Percentiles rank a stretch among this genome's conserved stretches.
These are phyloP conservation scores for Rauvolfia tetraphylla DNA, from an alignment of 257 asterid genomes.

Conservation along the genomic window DNA sequence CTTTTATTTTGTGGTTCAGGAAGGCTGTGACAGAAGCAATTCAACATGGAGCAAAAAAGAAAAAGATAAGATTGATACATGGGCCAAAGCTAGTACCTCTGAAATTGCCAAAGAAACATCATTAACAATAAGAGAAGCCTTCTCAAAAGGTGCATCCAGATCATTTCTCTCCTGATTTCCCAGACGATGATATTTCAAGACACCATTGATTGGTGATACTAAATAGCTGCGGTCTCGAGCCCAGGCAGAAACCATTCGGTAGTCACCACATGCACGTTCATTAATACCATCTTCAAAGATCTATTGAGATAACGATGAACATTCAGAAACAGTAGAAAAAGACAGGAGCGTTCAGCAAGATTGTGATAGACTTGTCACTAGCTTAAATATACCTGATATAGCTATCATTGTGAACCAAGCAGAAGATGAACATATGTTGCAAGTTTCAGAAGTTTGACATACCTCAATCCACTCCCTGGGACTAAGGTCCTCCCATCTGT, in stretches of 20 bases:
- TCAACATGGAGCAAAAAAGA: conserved; percentile 10
- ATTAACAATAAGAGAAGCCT: conserved; percentile 69
- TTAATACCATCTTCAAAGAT: conserved; percentile 90
- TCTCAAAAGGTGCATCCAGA: conserved; percentile 77
- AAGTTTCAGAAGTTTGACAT: conserved; percentile 10
- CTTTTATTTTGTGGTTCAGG: neutral
- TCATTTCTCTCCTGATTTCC: conserved; percentile 92
- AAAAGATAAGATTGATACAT: neutral
- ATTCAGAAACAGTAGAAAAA: conserved; percentile 8
- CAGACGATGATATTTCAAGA: conserved; percentile 87
- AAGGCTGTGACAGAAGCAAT: neutral
- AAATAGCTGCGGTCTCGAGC: conserved; percentile 65
- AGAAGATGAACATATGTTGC: neutral
- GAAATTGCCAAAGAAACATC: conserved; percentile 84
- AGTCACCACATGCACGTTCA: conserved; percentile 50
- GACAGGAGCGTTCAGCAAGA: conserved; percentile 9
- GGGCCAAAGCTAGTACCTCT: conserved; percentile 54
- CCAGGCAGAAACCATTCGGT: conserved; percentile 48
- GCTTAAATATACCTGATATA: neutral
- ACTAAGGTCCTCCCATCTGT: conserved; percentile 93
- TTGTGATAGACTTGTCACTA: neutral
- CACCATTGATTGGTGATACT: conserved; percentile 95
- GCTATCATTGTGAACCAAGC: conserved; percentile 1
- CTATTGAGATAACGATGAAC: conserved; percentile 29
- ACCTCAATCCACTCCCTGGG: conserved; percentile 98